Conservation (phyloP, 75 land plant genomes). For the Pinus taeda region DNA sequence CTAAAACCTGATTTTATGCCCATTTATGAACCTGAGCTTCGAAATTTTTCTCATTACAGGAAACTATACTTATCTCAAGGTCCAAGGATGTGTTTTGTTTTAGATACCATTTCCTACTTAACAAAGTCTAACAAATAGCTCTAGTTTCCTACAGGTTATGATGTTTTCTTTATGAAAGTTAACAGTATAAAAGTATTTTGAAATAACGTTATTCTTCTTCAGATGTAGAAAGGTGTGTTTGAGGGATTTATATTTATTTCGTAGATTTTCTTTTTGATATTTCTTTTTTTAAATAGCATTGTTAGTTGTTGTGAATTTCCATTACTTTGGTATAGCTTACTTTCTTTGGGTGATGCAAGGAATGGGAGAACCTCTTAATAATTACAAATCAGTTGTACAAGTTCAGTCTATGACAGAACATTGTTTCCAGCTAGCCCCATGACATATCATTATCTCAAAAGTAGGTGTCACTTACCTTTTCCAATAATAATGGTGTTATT, state of each 20-base stretch:
- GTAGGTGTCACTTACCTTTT: constrained; percentile 36
- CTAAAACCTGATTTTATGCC: background rate
- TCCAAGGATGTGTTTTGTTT: background rate
- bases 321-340: background rate
- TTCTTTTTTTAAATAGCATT: background rate
- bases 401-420: constrained; percentile 71
- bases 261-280: background rate
- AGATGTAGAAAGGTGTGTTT: background rate
- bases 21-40: background rate
- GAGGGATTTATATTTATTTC: background rate
- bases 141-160: background rate
- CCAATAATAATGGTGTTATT: background rate
- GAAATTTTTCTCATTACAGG: background rate
- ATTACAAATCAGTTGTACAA: constrained; percentile 71
- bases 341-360: constrained; percentile 44
- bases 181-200: background rate
- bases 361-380: constrained; percentile 99
- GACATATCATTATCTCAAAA: constrained; percentile 87
- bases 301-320: background rate
- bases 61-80: background rate
- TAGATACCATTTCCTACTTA: background rate
- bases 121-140: background rate
- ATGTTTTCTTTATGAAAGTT: background rate
- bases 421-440: constrained; percentile 87
- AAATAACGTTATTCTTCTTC: background rate